Evolutionary conservation across 371 early-diverging fungal species (phyloP).

Genomic region (Synchytrium microbalum): DNA sequence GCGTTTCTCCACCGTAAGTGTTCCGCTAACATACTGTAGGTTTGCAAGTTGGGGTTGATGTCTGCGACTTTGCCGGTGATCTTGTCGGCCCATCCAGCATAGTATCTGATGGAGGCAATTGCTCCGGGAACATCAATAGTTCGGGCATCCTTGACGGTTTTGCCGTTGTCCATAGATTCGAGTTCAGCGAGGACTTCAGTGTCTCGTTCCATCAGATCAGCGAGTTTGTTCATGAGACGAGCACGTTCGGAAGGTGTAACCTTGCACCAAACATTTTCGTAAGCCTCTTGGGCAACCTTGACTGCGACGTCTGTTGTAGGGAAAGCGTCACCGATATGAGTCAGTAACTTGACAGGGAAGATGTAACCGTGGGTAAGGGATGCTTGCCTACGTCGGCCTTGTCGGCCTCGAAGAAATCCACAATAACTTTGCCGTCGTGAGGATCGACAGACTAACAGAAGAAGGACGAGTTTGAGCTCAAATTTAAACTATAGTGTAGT

Average conservation of each 20-base stretch:
- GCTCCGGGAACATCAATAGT: constrained; percentile 11
- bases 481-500: background rate
- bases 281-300: constrained; percentile 59
- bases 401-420: background rate
- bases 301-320: constrained; percentile 74
- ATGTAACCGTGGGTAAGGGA: constrained; percentile 8
- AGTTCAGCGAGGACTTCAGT: constrained; percentile 61
- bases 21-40: constrained; percentile 35
- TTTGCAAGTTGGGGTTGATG: constrained; percentile 13
- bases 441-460: background rate
- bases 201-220: constrained; percentile 65
- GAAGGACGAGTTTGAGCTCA: background rate
- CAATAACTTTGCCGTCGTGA: background rate
- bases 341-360: background rate
- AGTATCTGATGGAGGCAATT: constrained; percentile 12
- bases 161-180: constrained; percentile 81
- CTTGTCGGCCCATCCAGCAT: constrained; percentile 38
- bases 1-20: too few relatives aligned
- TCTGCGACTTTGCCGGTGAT: constrained; percentile 24
- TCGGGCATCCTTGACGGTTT: constrained; percentile 55
- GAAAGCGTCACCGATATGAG: too few relatives aligned
- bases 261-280: constrained; percentile 31
- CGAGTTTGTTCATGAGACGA: constrained; percentile 50
- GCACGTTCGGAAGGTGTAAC: constrained; percentile 21
- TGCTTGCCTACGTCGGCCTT: background rate